A percentile compares a stretch with the other conserved stretches of the same genome.
Evolutionary conservation across 129 eudicot genomes (phyloP).

Genomic region (Rutidosis leptorrhynchoides): DNA sequence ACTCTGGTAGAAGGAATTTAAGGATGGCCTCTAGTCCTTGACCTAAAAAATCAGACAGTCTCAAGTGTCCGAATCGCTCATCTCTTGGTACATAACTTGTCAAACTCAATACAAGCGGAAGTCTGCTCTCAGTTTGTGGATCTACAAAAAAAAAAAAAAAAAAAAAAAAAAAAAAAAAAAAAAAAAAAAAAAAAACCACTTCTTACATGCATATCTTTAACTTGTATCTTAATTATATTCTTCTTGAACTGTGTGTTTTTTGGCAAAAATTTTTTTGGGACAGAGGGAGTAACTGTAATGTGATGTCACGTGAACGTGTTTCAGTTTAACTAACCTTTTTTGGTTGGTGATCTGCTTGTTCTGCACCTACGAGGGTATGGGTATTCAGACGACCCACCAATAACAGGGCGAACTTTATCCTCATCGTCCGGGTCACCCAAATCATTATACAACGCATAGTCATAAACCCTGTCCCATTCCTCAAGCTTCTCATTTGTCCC

Average conservation of each 20-base stretch:
- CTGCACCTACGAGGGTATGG: constrained; percentile 53
- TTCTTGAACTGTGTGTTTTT: too few species aligned
- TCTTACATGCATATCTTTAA: too few species aligned
- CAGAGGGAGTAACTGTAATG: background rate
- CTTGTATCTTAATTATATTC: too few species aligned
- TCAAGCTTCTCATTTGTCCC: constrained; percentile 28
- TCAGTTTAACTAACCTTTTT: constrained; percentile 30
- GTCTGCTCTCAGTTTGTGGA: constrained; percentile 46
- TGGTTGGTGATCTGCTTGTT: constrained; percentile 54
- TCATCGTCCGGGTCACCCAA: constrained; percentile 43
- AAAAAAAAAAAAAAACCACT: background rate
- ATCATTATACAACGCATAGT: constrained; percentile 45
- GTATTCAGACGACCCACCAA: constrained; percentile 39
- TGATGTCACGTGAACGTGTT: background rate
- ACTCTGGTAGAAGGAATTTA: constrained; percentile 37
- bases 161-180: background rate
- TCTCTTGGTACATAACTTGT: constrained; percentile 58
- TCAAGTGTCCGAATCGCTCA: constrained; percentile 49
- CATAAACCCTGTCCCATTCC: constrained; percentile 45
- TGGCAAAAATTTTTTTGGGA: too few species aligned
- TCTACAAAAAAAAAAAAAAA: constrained; percentile 27
- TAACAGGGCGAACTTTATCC: constrained; percentile 31
- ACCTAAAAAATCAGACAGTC: constrained; percentile 46
- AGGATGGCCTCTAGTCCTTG: constrained; percentile 41
- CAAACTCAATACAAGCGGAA: constrained; percentile 31